Conservation (phyloP, 2,329 filamentous ascomycete genomes). For the Thielaviopsis euricoi region DNA sequence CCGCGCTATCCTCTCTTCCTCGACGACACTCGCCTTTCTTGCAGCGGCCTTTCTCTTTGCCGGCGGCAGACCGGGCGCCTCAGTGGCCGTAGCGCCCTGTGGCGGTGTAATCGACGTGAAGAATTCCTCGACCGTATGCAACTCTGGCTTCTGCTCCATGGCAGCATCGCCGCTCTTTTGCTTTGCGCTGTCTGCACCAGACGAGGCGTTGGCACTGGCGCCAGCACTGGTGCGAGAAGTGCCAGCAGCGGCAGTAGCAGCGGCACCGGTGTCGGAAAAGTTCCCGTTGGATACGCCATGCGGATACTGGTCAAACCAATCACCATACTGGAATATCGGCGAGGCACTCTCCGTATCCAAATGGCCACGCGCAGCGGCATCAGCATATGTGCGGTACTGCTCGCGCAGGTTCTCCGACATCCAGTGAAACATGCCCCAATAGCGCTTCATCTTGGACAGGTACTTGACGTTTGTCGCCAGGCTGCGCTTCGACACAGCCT, state of each 20-base stretch:
- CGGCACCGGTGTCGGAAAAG: conserved; percentile 51
- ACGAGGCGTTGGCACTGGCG: neutral
- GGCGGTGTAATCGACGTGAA: conserved; percentile 65
- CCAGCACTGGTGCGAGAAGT: conserved; percentile 61
- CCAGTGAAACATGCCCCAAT: conserved; percentile 98
- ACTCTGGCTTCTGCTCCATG: conserved; percentile 70
- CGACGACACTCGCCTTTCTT: neutral
- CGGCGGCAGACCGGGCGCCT: conserved; percentile 6
- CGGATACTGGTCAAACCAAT: conserved; percentile 94
- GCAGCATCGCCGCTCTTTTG: conserved; percentile 77
- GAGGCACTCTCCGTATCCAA: conserved; percentile 26
- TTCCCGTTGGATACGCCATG: conserved; percentile 76
- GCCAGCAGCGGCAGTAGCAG: neutral
- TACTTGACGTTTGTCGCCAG: conserved; percentile 79
- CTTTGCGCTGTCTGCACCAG: conserved; percentile 38
- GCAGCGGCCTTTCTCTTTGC: conserved; percentile 21
- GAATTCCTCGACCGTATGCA: conserved; percentile 92
- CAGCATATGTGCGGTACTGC: conserved; percentile 69
- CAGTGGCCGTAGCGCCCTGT: conserved; percentile 28
- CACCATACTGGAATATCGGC: conserved; percentile 69
- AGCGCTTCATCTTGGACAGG: conserved; percentile 84
- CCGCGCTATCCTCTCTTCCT: neutral
- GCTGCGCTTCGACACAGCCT: conserved; percentile 66
- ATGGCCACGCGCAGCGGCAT: conserved; percentile 46
- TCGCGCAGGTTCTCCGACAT: conserved; percentile 87